phyloP scores from a whole-genome alignment of 306 rosid genomes.

The Fragaria vesca region DNA sequence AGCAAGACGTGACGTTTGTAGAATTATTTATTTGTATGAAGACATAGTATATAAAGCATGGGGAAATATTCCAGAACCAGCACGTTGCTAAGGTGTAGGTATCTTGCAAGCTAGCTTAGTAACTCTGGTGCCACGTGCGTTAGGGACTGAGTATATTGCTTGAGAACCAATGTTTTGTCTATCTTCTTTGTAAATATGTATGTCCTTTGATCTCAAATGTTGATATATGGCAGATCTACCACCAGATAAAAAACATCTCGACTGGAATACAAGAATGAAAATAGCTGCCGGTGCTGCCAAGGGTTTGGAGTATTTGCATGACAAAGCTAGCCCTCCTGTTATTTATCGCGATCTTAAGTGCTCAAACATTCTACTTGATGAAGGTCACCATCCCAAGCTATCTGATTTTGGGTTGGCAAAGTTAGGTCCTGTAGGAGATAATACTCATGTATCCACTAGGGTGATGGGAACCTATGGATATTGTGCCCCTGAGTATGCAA shows the following conservation, averaged over 20 bases:
- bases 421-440: constrained; percentile 63
- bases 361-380: constrained; percentile 52
- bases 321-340: constrained; percentile 57
- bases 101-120: constrained; percentile 10
- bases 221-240: constrained; percentile 43
- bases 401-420: constrained; percentile 63
- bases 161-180: background rate
- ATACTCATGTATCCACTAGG: constrained; percentile 57
- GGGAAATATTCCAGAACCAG: constrained; percentile 5
- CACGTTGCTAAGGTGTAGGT: constrained; percentile 12
- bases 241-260: constrained; percentile 45
- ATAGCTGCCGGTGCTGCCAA: constrained; percentile 61
- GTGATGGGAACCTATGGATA: constrained; percentile 68
- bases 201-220: constrained; percentile 13
- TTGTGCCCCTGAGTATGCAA: constrained; percentile 63
- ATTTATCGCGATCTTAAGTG: constrained; percentile 59
- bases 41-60: background rate
- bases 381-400: constrained; percentile 48
- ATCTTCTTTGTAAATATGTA: background rate
- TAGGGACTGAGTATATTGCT: background rate
- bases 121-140: background rate
- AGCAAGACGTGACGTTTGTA: background rate
- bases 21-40: background rate
- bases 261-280: constrained; percentile 56
- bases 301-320: constrained; percentile 60